Evolutionary conservation across 345 rosid species (phyloP), one percentile per base, ranked within the genome.

Genomic region (Bretschneidera sinensis): DNA sequence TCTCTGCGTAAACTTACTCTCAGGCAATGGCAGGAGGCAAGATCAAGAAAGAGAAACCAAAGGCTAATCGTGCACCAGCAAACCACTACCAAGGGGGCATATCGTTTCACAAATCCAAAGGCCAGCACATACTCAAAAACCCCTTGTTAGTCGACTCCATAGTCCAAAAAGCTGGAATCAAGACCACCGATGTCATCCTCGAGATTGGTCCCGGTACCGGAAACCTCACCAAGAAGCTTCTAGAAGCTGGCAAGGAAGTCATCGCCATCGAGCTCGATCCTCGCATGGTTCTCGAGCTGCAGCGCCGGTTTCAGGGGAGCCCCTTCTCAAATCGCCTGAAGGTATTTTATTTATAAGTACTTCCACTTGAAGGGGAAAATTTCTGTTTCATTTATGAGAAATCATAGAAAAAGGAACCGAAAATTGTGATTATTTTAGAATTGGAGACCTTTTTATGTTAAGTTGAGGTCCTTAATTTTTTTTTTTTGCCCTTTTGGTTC

Each of bases 121-220:
- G 96, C 1, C 95, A 91, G 61, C 96, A 91, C 67, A 88, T 91
- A 56, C 92, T 91, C 24, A 88, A 88, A 64, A 91, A 88, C 65
- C 98, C 98, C 20, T 39, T 88, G 45, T 76, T 91, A 8, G 98
- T 91, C 0, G 96, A 88, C 69, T 59, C 88, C 34, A 88, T 91
- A 2, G 91, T 91, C 35, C 88, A 91, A 71, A 91, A 86, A 65
- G 85, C 92, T 11, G 95, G 96, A 23, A 88, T 91, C 68, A 84
- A 84, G 71, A 61, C 74, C 75, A 91, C 92, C 31, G 96, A 91
- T 60, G 82, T 82, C 61, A 78, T 91, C 54, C 96, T 91, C 49
- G 95, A 91, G 78, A 91, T 91, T 51, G 92, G 95, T 64, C 96
- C 98, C 2, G 95, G 92, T 70, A 88, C 98, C 18, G 98, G 96